These are phyloP conservation scores for Panicum miliaceum DNA, from an alignment of 176 grass and related monocot species.

Conservation along the genomic window DNA sequence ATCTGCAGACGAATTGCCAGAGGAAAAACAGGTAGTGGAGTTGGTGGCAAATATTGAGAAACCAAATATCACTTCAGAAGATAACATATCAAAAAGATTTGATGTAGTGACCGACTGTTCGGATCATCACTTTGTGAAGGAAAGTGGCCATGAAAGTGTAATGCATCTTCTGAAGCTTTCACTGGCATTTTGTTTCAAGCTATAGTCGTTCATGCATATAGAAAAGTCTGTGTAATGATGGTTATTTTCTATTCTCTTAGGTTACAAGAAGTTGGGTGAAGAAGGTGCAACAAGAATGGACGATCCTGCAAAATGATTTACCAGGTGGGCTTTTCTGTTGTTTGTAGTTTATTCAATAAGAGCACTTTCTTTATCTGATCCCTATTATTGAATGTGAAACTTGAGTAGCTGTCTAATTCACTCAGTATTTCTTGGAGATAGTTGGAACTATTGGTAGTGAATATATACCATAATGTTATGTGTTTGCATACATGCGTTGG, in stretches of 20 bases:
- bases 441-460: background rate
- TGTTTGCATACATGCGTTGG: slow-evolving; percentile 17
- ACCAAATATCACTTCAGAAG: slow-evolving; percentile 41
- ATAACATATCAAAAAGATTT: slow-evolving; percentile 62
- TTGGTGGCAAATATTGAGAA: slow-evolving; percentile 48
- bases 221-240: slow-evolving; percentile 21
- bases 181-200: background rate
- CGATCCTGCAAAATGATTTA: slow-evolving; percentile 78
- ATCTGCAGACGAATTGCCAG: slow-evolving; percentile 46
- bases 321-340: slow-evolving; percentile 53
- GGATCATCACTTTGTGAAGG: slow-evolving; percentile 83
- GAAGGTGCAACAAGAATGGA: slow-evolving; percentile 93
- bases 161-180: slow-evolving; percentile 20
- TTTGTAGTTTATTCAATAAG: slow-evolving; percentile 9
- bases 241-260: slow-evolving; percentile 46
- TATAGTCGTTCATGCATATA: background rate
- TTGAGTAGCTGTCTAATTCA: slow-evolving; percentile 11
- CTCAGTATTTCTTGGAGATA: background rate
- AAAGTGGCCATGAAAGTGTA: slow-evolving; percentile 52
- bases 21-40: slow-evolving; percentile 50
- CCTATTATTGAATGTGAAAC: slow-evolving; percentile 22
- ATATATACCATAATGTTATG: slow-evolving; percentile 2
- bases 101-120: slow-evolving; percentile 76
- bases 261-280: slow-evolving; percentile 85
- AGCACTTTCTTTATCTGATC: background rate